Evolutionary conservation across 306 rosid species (phyloP), one percentile per base, ranked within the genome.

Genomic region (Calophaca sinica): DNA sequence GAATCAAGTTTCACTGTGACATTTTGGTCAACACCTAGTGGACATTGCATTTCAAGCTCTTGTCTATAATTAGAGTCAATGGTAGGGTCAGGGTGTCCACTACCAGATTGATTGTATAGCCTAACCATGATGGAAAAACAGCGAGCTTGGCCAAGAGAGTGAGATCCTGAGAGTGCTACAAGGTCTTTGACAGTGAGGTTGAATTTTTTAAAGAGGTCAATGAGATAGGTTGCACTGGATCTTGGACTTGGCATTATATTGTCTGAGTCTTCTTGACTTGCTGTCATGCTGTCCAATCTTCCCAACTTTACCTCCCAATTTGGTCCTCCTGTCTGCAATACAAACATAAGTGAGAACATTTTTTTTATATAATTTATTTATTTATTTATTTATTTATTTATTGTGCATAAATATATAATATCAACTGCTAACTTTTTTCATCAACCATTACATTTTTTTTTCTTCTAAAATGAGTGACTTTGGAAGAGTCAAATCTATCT

Each of bases 51-150:
- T 39, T 84, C 0, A 5, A 94, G 88, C 80, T 88, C 76, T 68
- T 68, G 60, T 75, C 93, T 82, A 4, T 42, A 94, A 13, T 0
- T 1, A 0, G 88, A 88, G 0, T 88, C 94, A 5, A 94, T 62
- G 13, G 87, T 80, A 12, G 96, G 97, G 80, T 94, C 98, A 0
- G 96, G 91, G 31, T 3, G 78, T 36, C 97, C 94, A 0, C 77
- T 76, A 11, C 98, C 97, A 0, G 97, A 89, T 59, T 94, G 96
- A 68, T 91, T 94, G 84, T 94, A 94, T 5, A 94, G 86, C 62
- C 98, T 76, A 57, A 88, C 89, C 97, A 94, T 91, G 90, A 94
- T 51, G 6, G 98, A 94, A 51, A 94, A 94, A 69, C 98, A 94
- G 52, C 93, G 89, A 8, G 61, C 98, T 82, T 89, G 48, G 42